Base-by-base conservation (phyloP, 441 rosid species). In the Pelargonium citronellum region DNA sequence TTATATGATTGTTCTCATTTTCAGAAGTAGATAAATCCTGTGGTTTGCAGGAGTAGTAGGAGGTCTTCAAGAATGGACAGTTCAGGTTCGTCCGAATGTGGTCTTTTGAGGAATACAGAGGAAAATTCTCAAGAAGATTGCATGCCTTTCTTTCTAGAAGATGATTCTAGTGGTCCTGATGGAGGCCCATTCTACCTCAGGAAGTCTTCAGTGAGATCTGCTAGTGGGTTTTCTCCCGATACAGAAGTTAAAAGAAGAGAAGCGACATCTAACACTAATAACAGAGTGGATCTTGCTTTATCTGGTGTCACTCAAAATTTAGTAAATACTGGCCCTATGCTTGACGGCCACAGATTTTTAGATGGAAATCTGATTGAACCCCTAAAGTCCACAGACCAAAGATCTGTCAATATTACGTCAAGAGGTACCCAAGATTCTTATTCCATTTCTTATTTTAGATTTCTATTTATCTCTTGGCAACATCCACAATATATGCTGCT, bases 121-220 rank as follows among this genome's bases (percentile, higher is more conserved):
- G 93, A 90, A 69, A 82, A 77, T 73, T 86, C 83, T 79, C 93
- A 82, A 74, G 97, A 91, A 66, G 95, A 94, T 77, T 88, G 85
- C 78, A 76, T 94, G 49, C 96, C 97, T 17, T 90, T 94, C 85
- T 71, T 94, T 74, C 77, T 90, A 63, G 99, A 91, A 74, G 94
- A 89, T 75, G 95, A 90, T 75, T 85, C 86, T 64, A 83, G 89
- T 81, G 92, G 86, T 68, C 88, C 91, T 37, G 92, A 84, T 66
- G 84, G 90, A 67, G 91, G 91, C 82, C 94, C 94, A 68, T 89
- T 96, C 12, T 67, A 55, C 19, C 19, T 55, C 17, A 82, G 61
- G 61, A 19, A 20, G 61, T 55, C 61, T 6, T 55, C 61, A 55
- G 19, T 55, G 74, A 85, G 76, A 78, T 75, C 81, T 41, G 79